Evolutionary conservation across 345 rosid genomes (phyloP).

Genomic region (Lagerstroemia speciosa): DNA sequence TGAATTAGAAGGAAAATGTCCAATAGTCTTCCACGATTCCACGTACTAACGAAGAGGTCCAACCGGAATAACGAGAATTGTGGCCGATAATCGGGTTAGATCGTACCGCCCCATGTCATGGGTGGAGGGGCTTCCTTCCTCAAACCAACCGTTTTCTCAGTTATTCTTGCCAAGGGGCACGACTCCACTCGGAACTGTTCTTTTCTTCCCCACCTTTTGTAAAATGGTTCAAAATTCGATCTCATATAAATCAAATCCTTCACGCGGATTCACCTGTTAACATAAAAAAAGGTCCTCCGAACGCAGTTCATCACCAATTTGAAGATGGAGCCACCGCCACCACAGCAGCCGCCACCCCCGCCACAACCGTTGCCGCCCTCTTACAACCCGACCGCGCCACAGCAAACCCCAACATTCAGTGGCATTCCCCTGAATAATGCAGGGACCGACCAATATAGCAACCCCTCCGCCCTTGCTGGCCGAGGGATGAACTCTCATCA

Average conservation of each 20-base stretch:
- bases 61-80: neutral
- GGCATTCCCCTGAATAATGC: neutral
- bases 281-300: too few species aligned
- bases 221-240: too few species aligned
- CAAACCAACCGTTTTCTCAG: slow-evolving; percentile 5
- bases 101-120: neutral
- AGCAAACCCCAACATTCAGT: neutral
- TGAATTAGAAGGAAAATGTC: too few species aligned
- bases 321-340: slow-evolving; percentile 9
- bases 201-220: too few species aligned
- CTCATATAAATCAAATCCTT: too few species aligned
- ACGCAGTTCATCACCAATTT: too few species aligned
- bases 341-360: neutral
- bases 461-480: neutral
- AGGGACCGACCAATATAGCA: neutral
- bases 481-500: neutral
- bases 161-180: neutral
- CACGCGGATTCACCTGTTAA: too few species aligned
- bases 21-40: neutral
- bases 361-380: neutral
- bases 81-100: neutral
- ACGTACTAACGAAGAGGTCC: neutral
- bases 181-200: too few species aligned
- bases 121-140: neutral
- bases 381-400: neutral